Base-by-base conservation (phyloP, 495 filamentous ascomycete species). In the Evernia prunastri region DNA sequence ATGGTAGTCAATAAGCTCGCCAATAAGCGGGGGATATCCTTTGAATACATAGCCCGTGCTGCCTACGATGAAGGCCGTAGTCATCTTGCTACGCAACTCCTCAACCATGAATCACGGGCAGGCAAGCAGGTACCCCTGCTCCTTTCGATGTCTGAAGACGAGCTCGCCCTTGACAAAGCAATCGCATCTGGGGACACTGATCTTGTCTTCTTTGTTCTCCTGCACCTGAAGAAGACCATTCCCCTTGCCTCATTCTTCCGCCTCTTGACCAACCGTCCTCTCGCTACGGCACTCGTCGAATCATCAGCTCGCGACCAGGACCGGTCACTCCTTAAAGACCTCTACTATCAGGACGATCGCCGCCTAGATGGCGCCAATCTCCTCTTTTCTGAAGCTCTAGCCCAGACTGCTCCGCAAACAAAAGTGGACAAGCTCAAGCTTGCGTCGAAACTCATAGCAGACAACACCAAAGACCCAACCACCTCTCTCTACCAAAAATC, bases 291-390 rank as follows among this genome's bases (percentile, higher is more conserved):
- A 1, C 81, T 98, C 20, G 89, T 98, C 37, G 94, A 97, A 71
- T 84, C 91, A 3, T 87, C 86, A 0, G 93, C 94, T 3, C 78
- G 79, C 56, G 82, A 81, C 29, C 86, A 90, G 58, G 94, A 97
- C 69, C 81, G 80, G 5, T 88, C 95, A 25, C 73, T 98, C 13
- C 83, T 97, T 15, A 97, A 97, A 71, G 94, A 97, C 72, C 81
- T 98, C 31, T 98, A 93, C 76, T 97, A 98, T 70, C 94, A 97
- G 77, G 95, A 97, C 69, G 94, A 98, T 74, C 88, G 92, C 10
- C 88, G 91, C 0, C 77, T 91, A 29, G 95, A 98, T 65, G 92
- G 94, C 23, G 87, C 94, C 1, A 88, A 91, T 64, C 85, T 97
- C 10, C 88, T 97, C 53, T 72, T 97, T 51, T 80, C 84, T 18